These are phyloP conservation scores for Globisporangium canariense DNA, from an alignment of 352 stramenopile species.

Conservation along the genomic window DNA sequence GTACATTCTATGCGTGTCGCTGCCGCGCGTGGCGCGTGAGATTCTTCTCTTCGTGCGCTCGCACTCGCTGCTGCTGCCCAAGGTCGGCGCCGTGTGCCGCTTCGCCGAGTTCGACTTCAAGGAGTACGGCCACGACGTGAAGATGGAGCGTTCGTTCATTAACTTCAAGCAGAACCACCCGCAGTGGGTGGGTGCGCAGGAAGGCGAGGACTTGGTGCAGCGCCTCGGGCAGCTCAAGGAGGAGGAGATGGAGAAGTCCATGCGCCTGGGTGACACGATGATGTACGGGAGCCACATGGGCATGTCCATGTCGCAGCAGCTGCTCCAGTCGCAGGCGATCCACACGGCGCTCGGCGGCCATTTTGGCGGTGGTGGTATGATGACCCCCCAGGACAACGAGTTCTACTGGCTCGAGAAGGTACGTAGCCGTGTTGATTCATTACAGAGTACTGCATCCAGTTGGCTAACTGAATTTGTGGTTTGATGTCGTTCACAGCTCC, in stretches of 20 bases:
- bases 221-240: conserved; percentile 70
- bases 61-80: conserved; percentile 90
- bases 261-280: conserved; percentile 81
- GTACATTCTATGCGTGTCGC: conserved; percentile 95
- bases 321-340: conserved; percentile 87
- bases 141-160: conserved; percentile 98
- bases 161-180: conserved; percentile 94
- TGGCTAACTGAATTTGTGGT: conserved; percentile 6
- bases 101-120: conserved; percentile 97
- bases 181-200: conserved; percentile 70
- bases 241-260: conserved; percentile 86
- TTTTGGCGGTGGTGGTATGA: conserved; percentile 36
- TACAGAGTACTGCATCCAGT: background rate
- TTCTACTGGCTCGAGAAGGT: conserved; percentile 91
- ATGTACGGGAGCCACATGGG: conserved; percentile 54
- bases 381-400: conserved; percentile 70
- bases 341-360: conserved; percentile 58
- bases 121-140: conserved; percentile 88
- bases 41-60: conserved; percentile 94
- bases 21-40: conserved; percentile 86
- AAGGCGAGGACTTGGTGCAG: conserved; percentile 73
- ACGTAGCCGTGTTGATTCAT: background rate
- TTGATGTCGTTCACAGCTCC: conserved; percentile 33
- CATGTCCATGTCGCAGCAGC: conserved; percentile 82
- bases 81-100: conserved; percentile 93